Base-by-base conservation (phyloP, 257 asterid species). In the Thymus mandschuricus region DNA sequence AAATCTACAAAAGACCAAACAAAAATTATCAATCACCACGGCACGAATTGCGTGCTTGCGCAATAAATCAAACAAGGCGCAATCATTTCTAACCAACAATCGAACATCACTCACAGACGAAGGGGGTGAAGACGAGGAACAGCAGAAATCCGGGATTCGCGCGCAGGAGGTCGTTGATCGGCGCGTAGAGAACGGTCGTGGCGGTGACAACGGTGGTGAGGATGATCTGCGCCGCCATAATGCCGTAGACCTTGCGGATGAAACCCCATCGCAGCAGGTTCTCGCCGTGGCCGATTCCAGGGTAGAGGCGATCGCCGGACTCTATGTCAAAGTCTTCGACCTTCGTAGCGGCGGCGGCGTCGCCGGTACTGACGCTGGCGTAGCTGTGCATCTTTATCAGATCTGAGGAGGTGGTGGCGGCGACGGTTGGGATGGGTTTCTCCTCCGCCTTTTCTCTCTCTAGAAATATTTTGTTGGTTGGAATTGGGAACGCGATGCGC, bases 191-290 rank as follows among this genome's bases (percentile, higher is more conserved):
- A 1, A 92, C 97, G 34, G 88, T 86, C 13, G 75, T 66, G 27
- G 97, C 91, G 66, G 98, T 92, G 31, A 95, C 85, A 62, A 51
- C 75, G 57, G 91, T 83, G 66, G 91, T 86, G 60, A 84, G 71
- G 57, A 92, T 70, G 90, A 95, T 87, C 96, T 95, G 99, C 21
- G 94, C 93, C 68, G 98, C 69, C 70, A 95, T 76, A 54, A 95
- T 92, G 9, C 96, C 96, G 75, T 95, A 95, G 3, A 95, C 99
- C 76, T 95, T 95, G 81, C 96, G 96, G 11, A 95, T 89, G 81
- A 95, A 95, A 10, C 96, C 98, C 99, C 99, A 95, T 68, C 99
- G 96, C 62, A 95, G 88, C 74, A 83, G 96, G 73, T 92, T 95
- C 84, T 95, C 99, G n/a, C 97, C 98, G 78, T 75, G 69, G 6